Evolutionary conservation across 768 basidiomycete genomes (phyloP).

Genomic region (Amanita polypyramis): DNA sequence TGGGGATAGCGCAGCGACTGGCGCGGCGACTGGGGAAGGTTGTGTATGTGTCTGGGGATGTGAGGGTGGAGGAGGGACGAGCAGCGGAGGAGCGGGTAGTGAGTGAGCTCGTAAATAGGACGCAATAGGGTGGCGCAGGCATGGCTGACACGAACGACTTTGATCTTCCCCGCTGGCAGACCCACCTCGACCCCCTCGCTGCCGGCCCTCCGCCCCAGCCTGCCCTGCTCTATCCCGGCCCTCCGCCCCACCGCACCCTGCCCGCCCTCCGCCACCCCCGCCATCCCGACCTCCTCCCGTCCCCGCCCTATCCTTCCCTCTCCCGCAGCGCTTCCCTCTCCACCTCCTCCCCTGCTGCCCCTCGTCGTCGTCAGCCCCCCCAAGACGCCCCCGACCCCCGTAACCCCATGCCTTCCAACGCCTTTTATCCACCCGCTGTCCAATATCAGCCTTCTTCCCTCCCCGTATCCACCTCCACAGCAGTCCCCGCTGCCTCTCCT

Average conservation of each 20-base stretch:
- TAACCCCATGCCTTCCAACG: slow-evolving; percentile 14
- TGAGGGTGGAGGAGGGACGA: slow-evolving; percentile 36
- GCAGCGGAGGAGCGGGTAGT: slow-evolving; percentile 56
- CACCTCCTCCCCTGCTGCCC: slow-evolving; percentile 35
- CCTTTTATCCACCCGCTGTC: slow-evolving; percentile 50
- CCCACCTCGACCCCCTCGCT: slow-evolving; percentile 47
- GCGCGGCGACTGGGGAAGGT: background rate
- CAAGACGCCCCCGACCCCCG: slow-evolving; percentile 37
- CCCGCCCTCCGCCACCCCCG: slow-evolving; percentile 58
- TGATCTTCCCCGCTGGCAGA: slow-evolving; percentile 67
- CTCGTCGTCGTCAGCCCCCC: slow-evolving; percentile 56
- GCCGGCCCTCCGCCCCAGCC: slow-evolving; percentile 34
- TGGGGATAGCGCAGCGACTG: background rate
- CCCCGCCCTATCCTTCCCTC: slow-evolving; percentile 41
- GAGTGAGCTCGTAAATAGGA: slow-evolving; percentile 12
- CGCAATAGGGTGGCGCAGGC: slow-evolving; percentile 11
- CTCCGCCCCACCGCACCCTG: slow-evolving; percentile 39
- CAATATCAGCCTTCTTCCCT: slow-evolving; percentile 46
- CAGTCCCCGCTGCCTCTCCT: slow-evolving; percentile 21
- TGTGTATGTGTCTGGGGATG: slow-evolving; percentile 32
- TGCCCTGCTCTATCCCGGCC: slow-evolving; percentile 42
- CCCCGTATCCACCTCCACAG: slow-evolving; percentile 21
- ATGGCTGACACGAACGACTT: slow-evolving; percentile 76
- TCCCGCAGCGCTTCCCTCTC: slow-evolving; percentile 62
- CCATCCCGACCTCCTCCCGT: slow-evolving; percentile 47